Conservation (phyloP, 2,329 filamentous ascomycete genomes). For the Ophiocordyceps camponoti-leonardi region DNA sequence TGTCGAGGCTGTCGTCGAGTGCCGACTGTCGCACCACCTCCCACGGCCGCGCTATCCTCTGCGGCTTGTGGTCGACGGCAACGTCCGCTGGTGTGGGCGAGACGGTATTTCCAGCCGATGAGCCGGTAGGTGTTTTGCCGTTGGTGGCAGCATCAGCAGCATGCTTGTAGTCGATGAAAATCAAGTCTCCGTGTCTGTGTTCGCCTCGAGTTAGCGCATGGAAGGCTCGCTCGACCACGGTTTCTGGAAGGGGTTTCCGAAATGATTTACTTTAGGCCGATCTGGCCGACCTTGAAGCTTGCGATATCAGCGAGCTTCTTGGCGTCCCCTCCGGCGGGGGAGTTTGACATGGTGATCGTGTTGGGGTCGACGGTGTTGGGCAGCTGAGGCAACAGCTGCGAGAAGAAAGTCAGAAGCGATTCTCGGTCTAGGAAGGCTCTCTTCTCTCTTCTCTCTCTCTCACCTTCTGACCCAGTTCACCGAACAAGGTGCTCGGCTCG, state of each 20-base stretch:
- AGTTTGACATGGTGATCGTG: constrained; percentile 44
- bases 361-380: constrained; percentile 43
- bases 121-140: constrained; percentile 18
- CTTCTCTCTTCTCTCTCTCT: no score
- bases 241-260: no score
- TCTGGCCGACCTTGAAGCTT: constrained; percentile 35
- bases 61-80: constrained; percentile 54
- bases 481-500: constrained; percentile 58
- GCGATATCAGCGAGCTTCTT: constrained; percentile 42
- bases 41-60: constrained; percentile 39
- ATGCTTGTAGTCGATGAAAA: constrained; percentile 70
- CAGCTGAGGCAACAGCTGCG: constrained; percentile 39
- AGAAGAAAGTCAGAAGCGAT: neutral
- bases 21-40: constrained; percentile 77
- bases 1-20: constrained; percentile 76
- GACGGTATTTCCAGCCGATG: constrained; percentile 59
- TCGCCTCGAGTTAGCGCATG: constrained; percentile 6
- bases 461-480: constrained; percentile 37
- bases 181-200: constrained; percentile 68
- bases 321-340: constrained; percentile 37
- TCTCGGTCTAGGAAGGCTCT: neutral
- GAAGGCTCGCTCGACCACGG: neutral
- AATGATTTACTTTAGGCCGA: constrained; percentile 36
- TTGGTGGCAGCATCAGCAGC: constrained; percentile 23
- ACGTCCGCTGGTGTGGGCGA: constrained; percentile 51